These are phyloP conservation scores for Phanerochaete sordida DNA, from an alignment of 768 basidiomycete species.

Conservation along the genomic window DNA sequence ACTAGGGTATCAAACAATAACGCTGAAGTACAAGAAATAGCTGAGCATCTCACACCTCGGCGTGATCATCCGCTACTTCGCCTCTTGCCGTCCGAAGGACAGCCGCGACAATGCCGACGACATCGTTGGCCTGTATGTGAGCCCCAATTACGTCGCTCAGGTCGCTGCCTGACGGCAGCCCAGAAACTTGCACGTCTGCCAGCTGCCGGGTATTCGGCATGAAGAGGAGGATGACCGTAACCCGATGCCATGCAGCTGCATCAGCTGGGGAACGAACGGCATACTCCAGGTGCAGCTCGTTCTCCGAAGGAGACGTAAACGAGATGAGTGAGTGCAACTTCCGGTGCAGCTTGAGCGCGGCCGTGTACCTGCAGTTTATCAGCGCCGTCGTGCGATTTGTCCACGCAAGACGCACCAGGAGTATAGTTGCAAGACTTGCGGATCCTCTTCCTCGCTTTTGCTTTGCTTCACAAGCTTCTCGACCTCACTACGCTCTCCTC, in stretches of 20 bases:
- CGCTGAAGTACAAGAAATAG: too few species aligned
- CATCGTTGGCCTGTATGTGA: constrained; percentile 62
- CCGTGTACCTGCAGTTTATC: constrained; percentile 55
- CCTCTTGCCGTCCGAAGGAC: constrained; percentile 47
- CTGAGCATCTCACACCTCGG: too few species aligned
- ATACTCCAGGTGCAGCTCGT: constrained; percentile 75
- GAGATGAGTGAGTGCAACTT: constrained; percentile 57
- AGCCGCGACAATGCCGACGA: constrained; percentile 59
- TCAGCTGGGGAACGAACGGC: constrained; percentile 33
- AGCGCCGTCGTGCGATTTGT: background rate
- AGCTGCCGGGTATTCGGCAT: constrained; percentile 66
- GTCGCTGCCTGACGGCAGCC: constrained; percentile 43
- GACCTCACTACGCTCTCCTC: constrained; percentile 60
- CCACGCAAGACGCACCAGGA: constrained; percentile 52
- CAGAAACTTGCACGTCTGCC: constrained; percentile 54
- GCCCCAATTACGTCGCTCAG: constrained; percentile 57
- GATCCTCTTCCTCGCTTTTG: constrained; percentile 55
- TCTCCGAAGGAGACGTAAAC: constrained; percentile 61
- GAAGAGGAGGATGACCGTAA: constrained; percentile 61
- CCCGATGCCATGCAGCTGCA: constrained; percentile 23
- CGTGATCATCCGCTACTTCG: background rate
- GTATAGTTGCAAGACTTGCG: constrained; percentile 58
- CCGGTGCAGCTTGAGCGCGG: constrained; percentile 62
- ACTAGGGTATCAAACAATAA: too few species aligned
- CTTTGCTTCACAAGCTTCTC: constrained; percentile 64